Conservation (phyloP, 768 basidiomycete species). For the Suillus americanus region DNA sequence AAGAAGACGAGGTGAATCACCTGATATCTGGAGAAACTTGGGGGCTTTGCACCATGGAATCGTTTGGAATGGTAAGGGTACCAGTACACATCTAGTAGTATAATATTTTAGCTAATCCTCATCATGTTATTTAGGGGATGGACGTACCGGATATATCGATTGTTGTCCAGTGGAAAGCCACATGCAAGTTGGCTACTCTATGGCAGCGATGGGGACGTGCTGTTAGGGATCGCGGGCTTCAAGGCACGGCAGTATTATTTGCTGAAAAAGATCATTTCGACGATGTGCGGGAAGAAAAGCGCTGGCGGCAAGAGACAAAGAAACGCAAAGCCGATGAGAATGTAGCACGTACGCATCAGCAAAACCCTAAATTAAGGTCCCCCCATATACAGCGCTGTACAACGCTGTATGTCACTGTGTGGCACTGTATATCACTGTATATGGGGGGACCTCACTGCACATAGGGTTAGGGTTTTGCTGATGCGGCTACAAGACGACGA, state of each 20-base stretch:
- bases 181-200: neutral
- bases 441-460: too few relatives aligned
- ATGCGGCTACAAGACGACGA: neutral
- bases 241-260: neutral
- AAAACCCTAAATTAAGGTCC: too few relatives aligned
- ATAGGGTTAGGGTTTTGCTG: too few relatives aligned
- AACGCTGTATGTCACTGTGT: too few relatives aligned
- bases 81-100: neutral
- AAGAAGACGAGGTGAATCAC: neutral
- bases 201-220: neutral
- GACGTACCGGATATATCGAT: too few relatives aligned
- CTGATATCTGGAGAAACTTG: neutral
- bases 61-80: neutral
- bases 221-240: neutral
- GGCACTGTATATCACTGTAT: too few relatives aligned
- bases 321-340: neutral
- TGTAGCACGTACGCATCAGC: neutral
- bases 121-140: neutral
- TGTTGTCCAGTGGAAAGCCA: too few relatives aligned
- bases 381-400: too few relatives aligned
- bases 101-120: neutral
- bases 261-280: neutral
- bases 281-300: neutral
- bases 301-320: neutral
- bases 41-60: neutral